phyloP scores from a whole-genome alignment of 441 rosid genomes.

The Erysimum pusillum region DNA sequence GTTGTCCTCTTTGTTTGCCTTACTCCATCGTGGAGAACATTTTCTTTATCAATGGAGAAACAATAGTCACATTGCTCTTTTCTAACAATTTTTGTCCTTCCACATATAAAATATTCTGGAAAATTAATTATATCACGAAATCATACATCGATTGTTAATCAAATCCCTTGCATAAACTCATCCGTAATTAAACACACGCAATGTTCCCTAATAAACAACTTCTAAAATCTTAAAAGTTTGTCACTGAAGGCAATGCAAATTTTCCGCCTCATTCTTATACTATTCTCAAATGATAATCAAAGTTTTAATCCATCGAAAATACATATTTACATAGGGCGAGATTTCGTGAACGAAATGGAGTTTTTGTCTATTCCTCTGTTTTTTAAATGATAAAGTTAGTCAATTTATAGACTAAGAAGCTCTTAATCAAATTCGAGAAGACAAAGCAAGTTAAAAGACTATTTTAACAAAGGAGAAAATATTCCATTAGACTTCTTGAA shows the following conservation, averaged over 20 bases:
- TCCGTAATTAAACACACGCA: not conserved
- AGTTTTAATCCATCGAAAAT: not conserved
- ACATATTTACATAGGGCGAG: not conserved
- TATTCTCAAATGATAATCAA: not conserved
- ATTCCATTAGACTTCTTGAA: constrained; percentile 46
- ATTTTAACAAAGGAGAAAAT: constrained; percentile 8
- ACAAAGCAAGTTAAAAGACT: constrained; percentile 28
- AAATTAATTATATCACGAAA: no score
- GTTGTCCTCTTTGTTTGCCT: not conserved
- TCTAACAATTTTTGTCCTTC: not conserved
- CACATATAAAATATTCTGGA: no score
- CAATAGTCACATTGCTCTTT: not conserved
- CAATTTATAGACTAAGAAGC: constrained; percentile 12
- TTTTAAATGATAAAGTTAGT: constrained; percentile 16
- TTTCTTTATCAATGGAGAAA: not conserved
- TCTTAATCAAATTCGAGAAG: constrained; percentile 29
- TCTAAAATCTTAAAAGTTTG: not conserved
- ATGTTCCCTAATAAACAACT: not conserved
- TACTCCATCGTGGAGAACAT: not conserved
- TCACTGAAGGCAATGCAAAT: not conserved
- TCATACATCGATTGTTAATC: no score
- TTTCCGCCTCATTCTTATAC: not conserved
- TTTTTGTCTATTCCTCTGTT: not conserved
- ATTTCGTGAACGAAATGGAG: not conserved
- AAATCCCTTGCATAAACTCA: not conserved